Percentiles rank a stretch among this genome's conserved stretches.
These are phyloP conservation scores for Dichotomocladium elegans DNA, from an alignment of 371 early-diverging fungal genomes.

Conservation along the genomic window DNA sequence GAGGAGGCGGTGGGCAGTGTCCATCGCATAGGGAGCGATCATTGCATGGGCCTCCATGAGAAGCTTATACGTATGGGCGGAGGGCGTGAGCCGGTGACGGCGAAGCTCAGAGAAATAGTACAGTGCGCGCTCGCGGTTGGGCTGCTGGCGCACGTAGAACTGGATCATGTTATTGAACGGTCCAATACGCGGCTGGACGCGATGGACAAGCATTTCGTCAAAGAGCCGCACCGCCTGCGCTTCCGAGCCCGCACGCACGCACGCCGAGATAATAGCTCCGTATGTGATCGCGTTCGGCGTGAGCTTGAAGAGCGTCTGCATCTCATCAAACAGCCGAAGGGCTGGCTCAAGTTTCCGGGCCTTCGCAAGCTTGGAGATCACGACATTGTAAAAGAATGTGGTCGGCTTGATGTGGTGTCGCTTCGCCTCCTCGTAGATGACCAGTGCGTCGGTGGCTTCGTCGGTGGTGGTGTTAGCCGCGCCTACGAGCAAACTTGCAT, in stretches of 20 bases:
- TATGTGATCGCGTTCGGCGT: constrained; percentile 58
- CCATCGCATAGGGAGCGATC: constrained; percentile 62
- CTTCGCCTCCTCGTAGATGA: constrained; percentile 60
- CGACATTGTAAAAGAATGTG: constrained; percentile 62
- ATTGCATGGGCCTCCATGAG: constrained; percentile 57
- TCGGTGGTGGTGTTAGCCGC: constrained; percentile 45
- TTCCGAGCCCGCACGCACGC: constrained; percentile 58
- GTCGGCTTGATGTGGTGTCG: constrained; percentile 54
- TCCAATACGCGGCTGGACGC: constrained; percentile 48
- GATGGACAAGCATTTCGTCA: constrained; percentile 49
- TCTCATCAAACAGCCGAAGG: constrained; percentile 56
- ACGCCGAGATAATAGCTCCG: constrained; percentile 61
- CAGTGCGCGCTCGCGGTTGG: constrained; percentile 49
- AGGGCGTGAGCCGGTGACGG: constrained; percentile 44
- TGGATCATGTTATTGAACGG: constrained; percentile 67
- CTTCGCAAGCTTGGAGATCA: constrained; percentile 61
- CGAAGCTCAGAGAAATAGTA: constrained; percentile 49
- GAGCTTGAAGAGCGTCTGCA: constrained; percentile 45
- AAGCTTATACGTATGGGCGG: constrained; percentile 58
- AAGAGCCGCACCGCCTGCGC: constrained; percentile 48
- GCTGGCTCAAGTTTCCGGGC: constrained; percentile 60
- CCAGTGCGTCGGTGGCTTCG: constrained; percentile 46
- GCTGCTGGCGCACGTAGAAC: constrained; percentile 60
- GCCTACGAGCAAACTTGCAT: constrained; percentile 37
- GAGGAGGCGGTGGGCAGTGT: constrained; percentile 50